A percentile compares a stretch with the other conserved stretches of the same genome.
These are phyloP conservation scores for Saitozyma podzolica DNA, from an alignment of 768 basidiomycete species.

Conservation along the genomic window DNA sequence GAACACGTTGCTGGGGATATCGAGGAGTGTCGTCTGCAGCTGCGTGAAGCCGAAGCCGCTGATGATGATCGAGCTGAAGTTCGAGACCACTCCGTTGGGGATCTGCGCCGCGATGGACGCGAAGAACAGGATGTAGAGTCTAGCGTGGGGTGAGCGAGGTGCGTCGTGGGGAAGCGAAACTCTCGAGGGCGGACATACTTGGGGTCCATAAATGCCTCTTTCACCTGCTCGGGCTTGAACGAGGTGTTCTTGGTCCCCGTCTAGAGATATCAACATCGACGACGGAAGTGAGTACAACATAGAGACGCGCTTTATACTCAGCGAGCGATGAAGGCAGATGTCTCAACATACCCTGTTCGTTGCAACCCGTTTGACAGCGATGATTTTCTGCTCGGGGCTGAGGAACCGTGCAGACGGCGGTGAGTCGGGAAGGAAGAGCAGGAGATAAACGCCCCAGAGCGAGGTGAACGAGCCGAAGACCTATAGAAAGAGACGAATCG, in stretches of 20 bases:
- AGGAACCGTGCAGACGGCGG: slow-evolving; percentile 52
- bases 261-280: slow-evolving; percentile 12
- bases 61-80: slow-evolving; percentile 39
- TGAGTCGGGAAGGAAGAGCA: slow-evolving; percentile 54
- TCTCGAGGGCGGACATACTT: slow-evolving; percentile 24
- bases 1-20: slow-evolving; percentile 30
- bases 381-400: slow-evolving; percentile 46
- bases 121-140: no score
- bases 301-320: no score
- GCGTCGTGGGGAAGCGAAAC: neutral
- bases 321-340: no score
- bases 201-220: slow-evolving; percentile 49
- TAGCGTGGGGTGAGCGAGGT: slow-evolving; percentile 37
- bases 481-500: neutral
- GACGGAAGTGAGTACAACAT: no score
- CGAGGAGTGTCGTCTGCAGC: slow-evolving; percentile 39
- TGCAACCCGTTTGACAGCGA: slow-evolving; percentile 54
- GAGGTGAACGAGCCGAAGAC: slow-evolving; percentile 51
- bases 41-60: slow-evolving; percentile 34
- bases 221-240: slow-evolving; percentile 54
- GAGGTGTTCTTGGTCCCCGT: slow-evolving; percentile 52
- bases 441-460: slow-evolving; percentile 45
- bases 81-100: slow-evolving; percentile 47
- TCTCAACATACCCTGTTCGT: slow-evolving; percentile 29
- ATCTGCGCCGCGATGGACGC: slow-evolving; percentile 50